Evolutionary conservation across 768 basidiomycete species (phyloP).

Genomic region (Kockovaella imperatae): DNA sequence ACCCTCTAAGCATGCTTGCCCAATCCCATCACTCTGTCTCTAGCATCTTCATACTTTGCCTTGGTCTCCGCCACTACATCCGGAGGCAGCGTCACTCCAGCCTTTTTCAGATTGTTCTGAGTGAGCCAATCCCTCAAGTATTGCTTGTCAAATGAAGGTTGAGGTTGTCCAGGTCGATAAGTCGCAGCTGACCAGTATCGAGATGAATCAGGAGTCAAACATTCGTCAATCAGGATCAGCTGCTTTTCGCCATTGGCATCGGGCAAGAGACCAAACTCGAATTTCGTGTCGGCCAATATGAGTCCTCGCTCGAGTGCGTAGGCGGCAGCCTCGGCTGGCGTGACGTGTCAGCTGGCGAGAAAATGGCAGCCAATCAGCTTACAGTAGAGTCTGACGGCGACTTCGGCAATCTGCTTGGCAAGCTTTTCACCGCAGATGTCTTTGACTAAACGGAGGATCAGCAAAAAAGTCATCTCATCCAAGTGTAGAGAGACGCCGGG

Average conservation of each 20-base stretch:
- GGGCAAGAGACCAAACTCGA: conserved; percentile 83
- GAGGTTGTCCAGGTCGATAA: conserved; percentile 65
- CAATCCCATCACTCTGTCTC: conserved; percentile 46
- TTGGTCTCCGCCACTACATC: conserved; percentile 69
- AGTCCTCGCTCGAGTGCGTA: conserved; percentile 68
- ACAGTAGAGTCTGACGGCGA: conserved; percentile 44
- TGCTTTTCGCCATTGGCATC: conserved; percentile 41
- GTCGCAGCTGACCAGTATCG: conserved; percentile 82
- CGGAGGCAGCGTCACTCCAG: conserved; percentile 72
- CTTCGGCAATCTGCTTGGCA: conserved; percentile 40
- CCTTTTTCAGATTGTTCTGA: conserved; percentile 57
- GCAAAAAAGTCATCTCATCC: neutral
- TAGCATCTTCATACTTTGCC: conserved; percentile 69
- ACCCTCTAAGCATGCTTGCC: conserved; percentile 18
- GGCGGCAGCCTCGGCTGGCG: conserved; percentile 55
- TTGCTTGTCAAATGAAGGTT: conserved; percentile 95
- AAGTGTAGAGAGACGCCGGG: neutral
- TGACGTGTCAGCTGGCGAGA: neutral
- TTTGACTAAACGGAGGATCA: conserved; percentile 31
- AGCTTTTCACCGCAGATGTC: conserved; percentile 45
- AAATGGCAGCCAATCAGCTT: conserved; percentile 1
- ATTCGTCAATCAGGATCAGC: conserved; percentile 86
- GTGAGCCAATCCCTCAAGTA: conserved; percentile 87
- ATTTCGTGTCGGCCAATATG: conserved; percentile 96
- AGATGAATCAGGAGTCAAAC: conserved; percentile 95